Evolutionary conservation across 2,329 filamentous ascomycete genomes (phyloP), one percentile per base, ranked within the genome.

Genomic region (Clathrospora elynae): DNA sequence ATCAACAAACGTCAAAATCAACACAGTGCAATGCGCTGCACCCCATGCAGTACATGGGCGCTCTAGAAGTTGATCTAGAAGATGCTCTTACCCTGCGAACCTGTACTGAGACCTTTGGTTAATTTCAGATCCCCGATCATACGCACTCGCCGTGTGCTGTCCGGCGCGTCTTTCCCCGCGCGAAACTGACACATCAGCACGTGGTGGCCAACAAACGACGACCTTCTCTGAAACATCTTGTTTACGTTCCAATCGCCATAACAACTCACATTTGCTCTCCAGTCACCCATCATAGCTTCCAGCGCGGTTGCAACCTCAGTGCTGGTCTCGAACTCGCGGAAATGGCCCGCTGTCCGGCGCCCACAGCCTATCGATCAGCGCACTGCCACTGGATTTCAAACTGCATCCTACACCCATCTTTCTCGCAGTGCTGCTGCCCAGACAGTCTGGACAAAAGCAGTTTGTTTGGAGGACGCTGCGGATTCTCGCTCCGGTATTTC

Each of bases 301-400:
- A 37, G 52, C 47, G 52, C 26, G 50, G 52, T 45, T 48, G 51
- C 44, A 46, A 51, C 42, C 43, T 29, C 39, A 35, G 51, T 40
- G 54, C 41, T 48, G 47, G 42, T 46, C 39, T 50, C 31, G 37
- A 46, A 42, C 47, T 33, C 29, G 32, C 36, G 42, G 37, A 42
- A 47, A 41, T 30, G 46, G 39, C 44, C 53, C 55, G 52, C 49
- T 46, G 34, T 48, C 48, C 47, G 52, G 48, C 43, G 51, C 51
- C 52, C 52, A 54, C 55, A 63, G 55, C 61, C 61, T 61, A 61
- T 57, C 58, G 49, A 51, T 46, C 48, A 33, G 46, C 52, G 49
- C 55, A 56, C 53, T 51, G 53, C 51, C 51, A 50, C 50, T 43
- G 28, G 35, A 59, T 60, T 46, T 46, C 60, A 64, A 61, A 66